Conservation (phyloP, 106 monocot species). For the Chionographis japonica region DNA sequence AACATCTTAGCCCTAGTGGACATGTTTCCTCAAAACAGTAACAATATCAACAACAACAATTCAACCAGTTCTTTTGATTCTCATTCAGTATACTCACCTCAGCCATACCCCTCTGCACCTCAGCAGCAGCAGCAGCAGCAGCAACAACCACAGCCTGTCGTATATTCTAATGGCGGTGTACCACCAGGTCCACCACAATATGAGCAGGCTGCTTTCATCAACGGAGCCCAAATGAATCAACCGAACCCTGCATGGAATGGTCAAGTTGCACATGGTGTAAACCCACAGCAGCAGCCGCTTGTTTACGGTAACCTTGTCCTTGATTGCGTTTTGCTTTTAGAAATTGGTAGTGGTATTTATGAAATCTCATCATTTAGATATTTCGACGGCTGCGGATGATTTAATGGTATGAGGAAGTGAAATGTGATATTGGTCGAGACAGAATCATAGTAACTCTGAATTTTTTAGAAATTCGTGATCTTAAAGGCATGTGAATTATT, state of each 20-base stretch:
- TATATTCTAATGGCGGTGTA: slow-evolving; percentile 45
- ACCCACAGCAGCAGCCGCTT: slow-evolving; percentile 22
- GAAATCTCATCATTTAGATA: not conserved
- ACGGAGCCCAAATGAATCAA: slow-evolving; percentile 26
- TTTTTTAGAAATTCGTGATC: too few relatives aligned
- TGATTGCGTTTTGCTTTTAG: not conserved
- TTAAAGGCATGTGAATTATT: too few relatives aligned
- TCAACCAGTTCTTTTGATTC: slow-evolving; percentile 16
- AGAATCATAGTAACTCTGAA: too few relatives aligned
- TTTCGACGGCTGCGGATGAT: not conserved
- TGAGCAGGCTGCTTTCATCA: slow-evolving; percentile 8
- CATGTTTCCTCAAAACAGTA: slow-evolving; percentile 64
- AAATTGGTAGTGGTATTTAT: not conserved
- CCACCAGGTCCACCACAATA: slow-evolving; percentile 14
- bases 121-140: slow-evolving; percentile 26
- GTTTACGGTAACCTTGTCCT: slow-evolving; percentile 31
- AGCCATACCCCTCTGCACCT: slow-evolving; percentile 17
- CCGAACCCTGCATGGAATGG: slow-evolving; percentile 33
- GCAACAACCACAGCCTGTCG: slow-evolving; percentile 21
- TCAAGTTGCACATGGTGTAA: slow-evolving; percentile 9
- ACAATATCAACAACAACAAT: slow-evolving; percentile 24
- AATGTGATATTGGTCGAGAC: too few relatives aligned
- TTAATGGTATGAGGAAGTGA: too few relatives aligned
- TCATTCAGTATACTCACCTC: slow-evolving; percentile 19
- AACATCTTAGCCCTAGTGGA: slow-evolving; percentile 77